Conservation (phyloP, 306 rosid genomes). For the Inga leiocalycina region DNA sequence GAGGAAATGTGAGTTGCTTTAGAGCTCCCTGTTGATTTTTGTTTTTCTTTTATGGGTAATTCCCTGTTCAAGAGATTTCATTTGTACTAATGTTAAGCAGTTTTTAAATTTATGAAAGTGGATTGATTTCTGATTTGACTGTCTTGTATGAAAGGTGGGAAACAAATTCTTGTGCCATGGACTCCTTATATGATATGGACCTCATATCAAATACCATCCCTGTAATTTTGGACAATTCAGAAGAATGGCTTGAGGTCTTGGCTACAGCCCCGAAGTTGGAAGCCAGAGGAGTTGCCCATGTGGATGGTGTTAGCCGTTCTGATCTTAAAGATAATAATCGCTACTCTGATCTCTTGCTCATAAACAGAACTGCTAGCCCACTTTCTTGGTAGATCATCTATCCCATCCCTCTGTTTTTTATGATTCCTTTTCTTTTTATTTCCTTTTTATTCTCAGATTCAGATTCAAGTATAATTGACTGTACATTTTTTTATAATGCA, state of each 20-base stretch:
- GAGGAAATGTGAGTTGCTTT: conserved; percentile 64
- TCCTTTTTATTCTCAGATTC: neutral
- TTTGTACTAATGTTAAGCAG: neutral
- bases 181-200: conserved; percentile 77
- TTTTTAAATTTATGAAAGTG: neutral
- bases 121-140: conserved; percentile 20
- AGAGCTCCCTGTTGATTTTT: neutral
- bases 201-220: conserved; percentile 75
- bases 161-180: conserved; percentile 81
- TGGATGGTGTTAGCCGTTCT: conserved; percentile 58
- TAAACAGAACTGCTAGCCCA: conserved; percentile 93
- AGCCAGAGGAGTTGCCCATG: conserved; percentile 73
- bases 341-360: conserved; percentile 73
- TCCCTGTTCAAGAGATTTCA: neutral
- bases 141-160: conserved; percentile 69
- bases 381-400: conserved; percentile 71
- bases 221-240: conserved; percentile 86
- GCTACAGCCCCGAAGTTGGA: conserved; percentile 80
- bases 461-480: neutral
- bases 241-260: conserved; percentile 73
- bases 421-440: neutral
- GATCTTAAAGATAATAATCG: conserved; percentile 60
- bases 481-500: neutral
- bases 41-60: neutral
- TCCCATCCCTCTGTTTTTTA: neutral